Evolutionary conservation across 768 basidiomycete species (phyloP).

Genomic region (Lentinula raphanica): DNA sequence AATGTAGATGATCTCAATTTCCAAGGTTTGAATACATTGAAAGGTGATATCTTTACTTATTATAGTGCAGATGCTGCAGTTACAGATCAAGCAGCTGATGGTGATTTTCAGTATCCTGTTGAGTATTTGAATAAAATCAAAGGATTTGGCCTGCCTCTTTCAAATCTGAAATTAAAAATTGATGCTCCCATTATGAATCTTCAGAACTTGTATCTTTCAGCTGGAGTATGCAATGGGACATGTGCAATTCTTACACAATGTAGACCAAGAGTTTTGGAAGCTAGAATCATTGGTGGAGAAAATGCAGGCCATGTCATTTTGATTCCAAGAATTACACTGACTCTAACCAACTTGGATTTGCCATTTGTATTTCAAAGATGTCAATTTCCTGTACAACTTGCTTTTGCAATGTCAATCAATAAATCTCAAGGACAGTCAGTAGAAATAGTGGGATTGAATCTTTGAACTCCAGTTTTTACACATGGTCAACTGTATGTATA

Average conservation of each 20-base stretch:
- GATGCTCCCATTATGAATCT: conserved; percentile 38
- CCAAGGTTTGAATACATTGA: conserved; percentile 9
- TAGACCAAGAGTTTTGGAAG: conserved; percentile 23
- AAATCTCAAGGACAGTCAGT: conserved; percentile 33
- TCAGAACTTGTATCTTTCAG: conserved; percentile 31
- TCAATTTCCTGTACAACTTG: conserved; percentile 31
- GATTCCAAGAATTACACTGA: conserved; percentile 32
- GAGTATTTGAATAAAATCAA: conserved; percentile 37
- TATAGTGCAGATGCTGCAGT: conserved; percentile 31
- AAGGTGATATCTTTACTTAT: conserved; percentile 17
- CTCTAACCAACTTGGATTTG: conserved; percentile 14
- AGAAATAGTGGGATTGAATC: conserved; percentile 24
- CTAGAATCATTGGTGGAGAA: conserved; percentile 29
- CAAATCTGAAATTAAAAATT: conserved; percentile 26
- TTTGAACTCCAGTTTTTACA: conserved; percentile 22
- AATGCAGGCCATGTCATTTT: conserved; percentile 28
- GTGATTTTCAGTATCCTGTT: conserved; percentile 18
- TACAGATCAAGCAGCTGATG: no score
- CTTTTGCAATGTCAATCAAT: conserved; percentile 34
- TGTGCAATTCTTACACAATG: conserved; percentile 18
- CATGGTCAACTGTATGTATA: conserved; percentile 35
- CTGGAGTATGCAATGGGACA: conserved; percentile 4
- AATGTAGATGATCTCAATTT: neutral
- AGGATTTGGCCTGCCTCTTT: conserved; percentile 33
- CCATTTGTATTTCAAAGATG: conserved; percentile 18